phyloP scores from a whole-genome alignment of 768 basidiomycete species.

The Boletus pseudo-olivaceus region DNA sequence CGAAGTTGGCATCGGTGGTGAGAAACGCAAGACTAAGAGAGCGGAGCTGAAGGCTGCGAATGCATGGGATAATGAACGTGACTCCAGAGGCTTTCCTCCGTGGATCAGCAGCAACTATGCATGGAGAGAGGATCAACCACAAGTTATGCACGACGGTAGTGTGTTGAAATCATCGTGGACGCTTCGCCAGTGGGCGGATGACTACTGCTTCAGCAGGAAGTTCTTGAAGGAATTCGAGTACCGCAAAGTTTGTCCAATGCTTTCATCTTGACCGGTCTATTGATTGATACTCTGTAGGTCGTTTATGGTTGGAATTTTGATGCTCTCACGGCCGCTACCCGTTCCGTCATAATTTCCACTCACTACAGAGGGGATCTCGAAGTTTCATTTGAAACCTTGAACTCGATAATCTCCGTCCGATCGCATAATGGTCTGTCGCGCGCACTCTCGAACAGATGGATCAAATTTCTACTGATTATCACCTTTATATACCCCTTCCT shows the following conservation, averaged over 20 bases:
- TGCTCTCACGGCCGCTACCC: conserved; percentile 38
- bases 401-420: conserved; percentile 57
- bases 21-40: conserved; percentile 39
- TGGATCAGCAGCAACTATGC: conserved; percentile 39
- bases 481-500: conserved; percentile 75
- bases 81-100: conserved; percentile 48
- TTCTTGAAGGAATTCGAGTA: conserved; percentile 77
- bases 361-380: conserved; percentile 34
- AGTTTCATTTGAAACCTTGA: conserved; percentile 48
- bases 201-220: conserved; percentile 70
- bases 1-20: conserved; percentile 45
- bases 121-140: conserved; percentile 32
- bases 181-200: conserved; percentile 77
- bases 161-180: conserved; percentile 55
- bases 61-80: conserved; percentile 44
- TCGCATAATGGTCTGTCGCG: conserved; percentile 65
- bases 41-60: conserved; percentile 42
- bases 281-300: conserved; percentile 37
- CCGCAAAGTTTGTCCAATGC: conserved; percentile 46
- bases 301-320: conserved; percentile 59
- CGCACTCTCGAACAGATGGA: conserved; percentile 65
- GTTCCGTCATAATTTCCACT: conserved; percentile 37
- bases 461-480: conserved; percentile 66
- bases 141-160: conserved; percentile 18
- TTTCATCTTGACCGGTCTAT: background rate